A percentile compares a stretch with the other conserved stretches of the same genome.
Evolutionary conservation across 305 asterid genomes (phyloP).

Genomic region (Rubia peregrina): DNA sequence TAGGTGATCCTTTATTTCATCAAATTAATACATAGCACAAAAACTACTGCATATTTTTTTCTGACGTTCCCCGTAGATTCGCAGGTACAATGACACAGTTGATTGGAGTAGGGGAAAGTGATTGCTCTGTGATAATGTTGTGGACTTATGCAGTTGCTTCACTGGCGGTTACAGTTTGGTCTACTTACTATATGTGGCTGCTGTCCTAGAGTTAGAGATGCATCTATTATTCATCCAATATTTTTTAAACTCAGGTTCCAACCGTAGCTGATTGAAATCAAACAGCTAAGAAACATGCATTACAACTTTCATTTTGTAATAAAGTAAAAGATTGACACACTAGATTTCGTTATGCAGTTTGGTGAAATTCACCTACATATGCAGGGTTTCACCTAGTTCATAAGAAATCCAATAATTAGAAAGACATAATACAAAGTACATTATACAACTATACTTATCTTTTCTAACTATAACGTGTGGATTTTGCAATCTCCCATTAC

Average conservation of each 20-base stretch:
- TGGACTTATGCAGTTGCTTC: constrained; percentile 33
- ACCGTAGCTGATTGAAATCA: not conserved
- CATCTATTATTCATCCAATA: not conserved
- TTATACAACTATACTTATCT: no score
- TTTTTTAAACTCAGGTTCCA: not conserved
- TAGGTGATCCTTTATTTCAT: constrained; percentile 13
- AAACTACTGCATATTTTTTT: not conserved
- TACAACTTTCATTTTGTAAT: not conserved
- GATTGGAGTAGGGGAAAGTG: constrained; percentile 31
- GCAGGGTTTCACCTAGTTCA: no score
- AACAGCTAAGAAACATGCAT: not conserved
- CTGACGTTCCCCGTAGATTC: not conserved
- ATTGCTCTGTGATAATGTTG: constrained; percentile 29
- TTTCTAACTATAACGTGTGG: no score
- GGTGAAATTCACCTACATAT: no score
- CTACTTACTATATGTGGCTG: constrained; percentile 25
- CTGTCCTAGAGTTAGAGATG: constrained; percentile 12
- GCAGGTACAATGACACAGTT: constrained; percentile 32
- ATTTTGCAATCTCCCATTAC: no score
- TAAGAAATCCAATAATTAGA: no score
- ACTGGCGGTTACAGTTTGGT: constrained; percentile 28
- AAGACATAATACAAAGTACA: no score
- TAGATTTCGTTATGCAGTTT: no score
- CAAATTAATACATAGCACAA: not conserved
- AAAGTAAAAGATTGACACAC: no score